Conservation (phyloP, 73 alveolate species). For the Paramecium sexaurelia region DNA sequence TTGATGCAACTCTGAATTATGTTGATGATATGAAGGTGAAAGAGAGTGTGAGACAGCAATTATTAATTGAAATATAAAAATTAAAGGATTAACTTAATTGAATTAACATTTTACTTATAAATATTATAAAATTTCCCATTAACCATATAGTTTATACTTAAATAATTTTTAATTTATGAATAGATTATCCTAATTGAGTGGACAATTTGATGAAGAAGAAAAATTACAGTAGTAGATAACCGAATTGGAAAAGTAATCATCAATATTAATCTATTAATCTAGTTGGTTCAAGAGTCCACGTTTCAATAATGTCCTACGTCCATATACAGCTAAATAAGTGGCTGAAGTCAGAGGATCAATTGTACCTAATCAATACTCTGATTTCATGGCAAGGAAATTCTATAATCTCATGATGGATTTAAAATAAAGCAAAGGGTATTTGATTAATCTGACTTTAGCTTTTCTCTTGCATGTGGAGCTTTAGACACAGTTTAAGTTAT, state of each 20-base stretch:
- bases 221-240: background rate
- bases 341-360: conserved; percentile 56
- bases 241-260: background rate
- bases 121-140: background rate
- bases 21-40: background rate
- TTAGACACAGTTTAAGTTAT: conserved; percentile 80
- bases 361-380: conserved; percentile 34
- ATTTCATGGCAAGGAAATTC: conserved; percentile 61
- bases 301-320: conserved; percentile 58
- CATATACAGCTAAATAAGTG: conserved; percentile 61
- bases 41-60: background rate
- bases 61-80: background rate
- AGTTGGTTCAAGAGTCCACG: conserved; percentile 63
- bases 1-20: background rate
- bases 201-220: background rate
- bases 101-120: too few relatives aligned
- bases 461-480: conserved; percentile 89
- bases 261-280: background rate
- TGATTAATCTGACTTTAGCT: conserved; percentile 58
- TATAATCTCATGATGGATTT: conserved; percentile 57
- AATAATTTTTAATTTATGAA: conserved; percentile 26
- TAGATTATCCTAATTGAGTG: conserved; percentile 13
- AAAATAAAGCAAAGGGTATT: conserved; percentile 12
- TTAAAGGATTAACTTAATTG: background rate
- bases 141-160: background rate